Evolutionary conservation across 2,329 filamentous ascomycete species (phyloP).

Genomic region (Cercospora sp.): DNA sequence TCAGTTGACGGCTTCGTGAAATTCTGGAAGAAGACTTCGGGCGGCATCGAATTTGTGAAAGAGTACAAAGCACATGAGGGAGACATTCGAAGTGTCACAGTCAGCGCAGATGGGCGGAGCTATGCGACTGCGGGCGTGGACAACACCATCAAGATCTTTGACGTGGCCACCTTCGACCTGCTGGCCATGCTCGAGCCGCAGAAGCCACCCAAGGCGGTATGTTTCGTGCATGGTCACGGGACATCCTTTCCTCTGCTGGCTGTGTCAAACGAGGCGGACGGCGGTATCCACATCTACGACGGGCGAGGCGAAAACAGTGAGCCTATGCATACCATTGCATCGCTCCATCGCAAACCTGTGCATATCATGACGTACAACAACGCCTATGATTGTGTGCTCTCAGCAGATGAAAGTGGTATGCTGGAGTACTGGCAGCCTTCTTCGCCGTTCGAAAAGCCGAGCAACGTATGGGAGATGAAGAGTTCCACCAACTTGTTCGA

Average conservation of each 20-base stretch:
- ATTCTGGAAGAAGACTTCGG: conserved; percentile 92
- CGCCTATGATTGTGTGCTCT: conserved; percentile 84
- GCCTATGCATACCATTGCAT: conserved; percentile 74
- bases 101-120: conserved; percentile 85
- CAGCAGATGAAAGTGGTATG: conserved; percentile 87
- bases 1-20: conserved; percentile 96
- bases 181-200: conserved; percentile 78
- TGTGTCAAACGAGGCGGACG: conserved; percentile 72
- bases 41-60: conserved; percentile 95
- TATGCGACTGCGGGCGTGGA: conserved; percentile 86
- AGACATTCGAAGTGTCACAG: conserved; percentile 78
- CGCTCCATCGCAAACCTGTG: conserved; percentile 79
- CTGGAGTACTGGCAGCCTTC: conserved; percentile 91
- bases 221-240: conserved; percentile 87
- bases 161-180: conserved; percentile 68
- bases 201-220: conserved; percentile 73
- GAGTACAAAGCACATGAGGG: conserved; percentile 90
- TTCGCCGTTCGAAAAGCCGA: conserved; percentile 82
- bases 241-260: conserved; percentile 86
- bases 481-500: conserved; percentile 93
- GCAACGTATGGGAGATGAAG: conserved; percentile 89
- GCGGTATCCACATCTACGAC: conserved; percentile 79
- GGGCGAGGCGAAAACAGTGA: conserved; percentile 77
- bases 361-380: conserved; percentile 88
- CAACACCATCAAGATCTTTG: conserved; percentile 75